Conservation (phyloP, 1,284 basidiomycete species). For the Papiliotrema nemorosa region DNA sequence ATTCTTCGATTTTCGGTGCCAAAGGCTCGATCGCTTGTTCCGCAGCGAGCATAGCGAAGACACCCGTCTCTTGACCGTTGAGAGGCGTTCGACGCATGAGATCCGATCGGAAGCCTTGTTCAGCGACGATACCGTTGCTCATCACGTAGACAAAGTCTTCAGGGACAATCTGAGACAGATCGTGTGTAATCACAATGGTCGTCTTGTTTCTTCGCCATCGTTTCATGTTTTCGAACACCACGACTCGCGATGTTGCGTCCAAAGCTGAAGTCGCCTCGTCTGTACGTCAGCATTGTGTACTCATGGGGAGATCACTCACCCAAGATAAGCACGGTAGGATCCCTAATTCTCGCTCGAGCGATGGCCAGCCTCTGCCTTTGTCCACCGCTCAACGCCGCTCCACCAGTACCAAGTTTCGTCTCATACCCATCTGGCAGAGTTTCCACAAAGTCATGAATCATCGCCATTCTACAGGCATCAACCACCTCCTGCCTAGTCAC, state of each 20-base stretch:
- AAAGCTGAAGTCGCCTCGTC: constrained; percentile 96
- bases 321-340: constrained; percentile 86
- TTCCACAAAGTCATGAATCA: constrained; percentile 82
- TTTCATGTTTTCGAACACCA: constrained; percentile 86
- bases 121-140: constrained; percentile 72
- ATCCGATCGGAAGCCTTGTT: constrained; percentile 80
- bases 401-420: constrained; percentile 70
- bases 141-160: constrained; percentile 91
- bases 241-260: constrained; percentile 78
- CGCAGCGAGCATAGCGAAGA: constrained; percentile 45
- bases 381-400: constrained; percentile 80
- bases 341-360: constrained; percentile 78
- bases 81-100: constrained; percentile 54
- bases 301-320: constrained; percentile 56
- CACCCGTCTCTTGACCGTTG: constrained; percentile 44
- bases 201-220: constrained; percentile 77
- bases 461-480: constrained; percentile 75
- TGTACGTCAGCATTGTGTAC: constrained; percentile 38
- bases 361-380: constrained; percentile 91
- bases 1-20: constrained; percentile 39
- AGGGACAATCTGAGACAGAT: constrained; percentile 73
- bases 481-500: constrained; percentile 69
- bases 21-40: constrained; percentile 45
- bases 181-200: constrained; percentile 95
- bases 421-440: constrained; percentile 85